Evolutionary conservation across 2,329 filamentous ascomycete genomes (phyloP).

Genomic region (Cordyceps farinosa): DNA sequence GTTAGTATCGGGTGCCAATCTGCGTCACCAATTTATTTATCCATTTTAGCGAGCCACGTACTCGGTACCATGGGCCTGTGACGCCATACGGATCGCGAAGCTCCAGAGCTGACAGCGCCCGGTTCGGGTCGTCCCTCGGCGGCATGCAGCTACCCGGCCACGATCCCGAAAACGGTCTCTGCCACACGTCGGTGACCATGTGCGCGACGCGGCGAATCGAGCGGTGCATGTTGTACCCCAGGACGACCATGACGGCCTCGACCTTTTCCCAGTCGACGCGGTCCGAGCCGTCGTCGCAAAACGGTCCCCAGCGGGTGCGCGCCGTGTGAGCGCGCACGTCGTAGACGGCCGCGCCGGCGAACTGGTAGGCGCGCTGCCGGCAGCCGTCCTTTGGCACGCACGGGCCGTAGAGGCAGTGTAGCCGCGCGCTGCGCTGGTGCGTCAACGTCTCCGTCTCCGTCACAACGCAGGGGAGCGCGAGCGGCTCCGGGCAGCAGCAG

Average conservation of each 20-base stretch:
- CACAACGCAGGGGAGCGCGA: conserved; percentile 28
- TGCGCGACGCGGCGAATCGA: conserved; percentile 43
- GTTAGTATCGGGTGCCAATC: conserved; percentile 19
- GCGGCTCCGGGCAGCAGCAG: conserved; percentile 34
- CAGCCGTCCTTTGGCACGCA: conserved; percentile 44
- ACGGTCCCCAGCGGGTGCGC: conserved; percentile 66
- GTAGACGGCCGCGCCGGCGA: conserved; percentile 67
- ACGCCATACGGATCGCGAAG: conserved; percentile 66
- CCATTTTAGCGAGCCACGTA: conserved; percentile 32
- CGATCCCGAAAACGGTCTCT: conserved; percentile 52
- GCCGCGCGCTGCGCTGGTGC: conserved; percentile 64
- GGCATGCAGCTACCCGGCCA: conserved; percentile 48
- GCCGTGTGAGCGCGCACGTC: conserved; percentile 66
- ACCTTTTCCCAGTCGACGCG: conserved; percentile 76
- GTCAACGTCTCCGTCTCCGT: conserved; percentile 20
- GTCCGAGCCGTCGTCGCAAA: conserved; percentile 58
- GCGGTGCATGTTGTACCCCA: conserved; percentile 57
- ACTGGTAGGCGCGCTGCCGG: conserved; percentile 48
- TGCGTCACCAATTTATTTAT: not conserved
- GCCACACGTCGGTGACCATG: conserved; percentile 52
- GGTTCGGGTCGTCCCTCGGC: conserved; percentile 14
- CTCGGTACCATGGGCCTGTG: conserved; percentile 67
- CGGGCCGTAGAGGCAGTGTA: conserved; percentile 68
- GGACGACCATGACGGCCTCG: conserved; percentile 67
- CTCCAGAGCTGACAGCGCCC: conserved; percentile 43